phyloP scores from a whole-genome alignment of 2,329 filamentous ascomycete genomes.

The Seiridium unicorne region DNA sequence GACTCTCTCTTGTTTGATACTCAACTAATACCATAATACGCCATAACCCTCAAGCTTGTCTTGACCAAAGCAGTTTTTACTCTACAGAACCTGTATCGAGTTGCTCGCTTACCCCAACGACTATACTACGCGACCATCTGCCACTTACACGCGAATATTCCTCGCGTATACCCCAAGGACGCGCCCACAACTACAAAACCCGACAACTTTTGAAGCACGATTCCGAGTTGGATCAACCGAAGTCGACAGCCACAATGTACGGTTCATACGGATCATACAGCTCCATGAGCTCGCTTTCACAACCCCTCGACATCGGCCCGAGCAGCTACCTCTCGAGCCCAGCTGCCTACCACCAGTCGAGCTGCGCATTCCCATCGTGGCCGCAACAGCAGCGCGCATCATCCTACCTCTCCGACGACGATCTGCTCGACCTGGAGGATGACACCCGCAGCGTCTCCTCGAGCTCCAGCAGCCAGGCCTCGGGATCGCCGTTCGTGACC shows the following conservation, averaged over 20 bases:
- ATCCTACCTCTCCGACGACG: slow-evolving; percentile 62
- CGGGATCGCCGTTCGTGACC: slow-evolving; percentile 39
- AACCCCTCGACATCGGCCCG: slow-evolving; percentile 30
- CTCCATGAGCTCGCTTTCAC: slow-evolving; percentile 31
- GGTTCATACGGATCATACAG: slow-evolving; percentile 33
- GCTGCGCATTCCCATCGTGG: slow-evolving; percentile 43
- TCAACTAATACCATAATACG: not conserved
- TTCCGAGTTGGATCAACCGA: not conserved
- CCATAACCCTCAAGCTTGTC: slow-evolving; percentile 1
- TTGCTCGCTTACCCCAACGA: not conserved
- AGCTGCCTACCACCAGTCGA: slow-evolving; percentile 23
- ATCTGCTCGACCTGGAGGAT: slow-evolving; percentile 53
- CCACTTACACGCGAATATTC: slow-evolving; percentile 5
- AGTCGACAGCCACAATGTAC: slow-evolving; percentile 20
- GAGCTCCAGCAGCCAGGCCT: slow-evolving; percentile 38
- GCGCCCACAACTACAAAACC: not conserved
- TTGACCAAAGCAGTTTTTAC: not conserved
- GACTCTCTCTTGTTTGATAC: not conserved
- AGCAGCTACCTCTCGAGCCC: slow-evolving; percentile 26
- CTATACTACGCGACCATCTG: not conserved
- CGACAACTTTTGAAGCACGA: not conserved
- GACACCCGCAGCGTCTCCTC: slow-evolving; percentile 43
- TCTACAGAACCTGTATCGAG: not conserved
- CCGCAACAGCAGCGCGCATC: slow-evolving; percentile 45
- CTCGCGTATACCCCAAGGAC: not conserved